Conservation (phyloP, 768 basidiomycete species). For the Peribolospora baueri region DNA sequence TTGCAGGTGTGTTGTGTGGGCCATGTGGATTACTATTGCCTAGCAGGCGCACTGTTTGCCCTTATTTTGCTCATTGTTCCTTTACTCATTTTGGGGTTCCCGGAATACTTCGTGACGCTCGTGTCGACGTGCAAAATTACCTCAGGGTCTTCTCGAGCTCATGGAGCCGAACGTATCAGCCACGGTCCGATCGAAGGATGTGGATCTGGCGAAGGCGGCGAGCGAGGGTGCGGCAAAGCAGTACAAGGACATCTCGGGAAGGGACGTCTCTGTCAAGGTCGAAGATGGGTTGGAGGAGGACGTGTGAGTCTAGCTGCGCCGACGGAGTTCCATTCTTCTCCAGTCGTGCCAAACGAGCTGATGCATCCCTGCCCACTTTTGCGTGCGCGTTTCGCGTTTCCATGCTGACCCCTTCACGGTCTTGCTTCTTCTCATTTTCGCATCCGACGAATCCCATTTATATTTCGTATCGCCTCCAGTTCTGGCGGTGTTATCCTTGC, state of each 20-base stretch:
- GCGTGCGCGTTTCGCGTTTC: too few species aligned
- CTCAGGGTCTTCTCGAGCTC: constrained; percentile 46
- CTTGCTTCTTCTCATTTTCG: background rate
- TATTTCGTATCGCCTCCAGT: constrained; percentile 21
- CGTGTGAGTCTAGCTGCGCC: constrained; percentile 27
- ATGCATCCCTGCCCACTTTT: too few species aligned
- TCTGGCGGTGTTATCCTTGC: constrained; percentile 65
- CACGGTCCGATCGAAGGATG: constrained; percentile 42
- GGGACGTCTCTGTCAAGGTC: constrained; percentile 34
- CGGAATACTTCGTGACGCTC: background rate
- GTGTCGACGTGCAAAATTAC: background rate
- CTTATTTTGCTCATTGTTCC: background rate
- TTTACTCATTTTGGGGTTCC: background rate
- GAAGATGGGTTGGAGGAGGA: constrained; percentile 41
- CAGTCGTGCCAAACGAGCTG: too few species aligned
- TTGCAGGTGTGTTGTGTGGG: constrained; percentile 31
- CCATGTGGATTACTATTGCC: background rate
- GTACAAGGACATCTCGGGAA: constrained; percentile 59
- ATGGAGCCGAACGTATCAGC: constrained; percentile 51
- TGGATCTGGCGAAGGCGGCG: constrained; percentile 35
- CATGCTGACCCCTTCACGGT: too few species aligned
- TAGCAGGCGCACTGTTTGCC: too few species aligned
- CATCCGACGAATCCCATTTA: too few species aligned
- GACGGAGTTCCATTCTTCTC: background rate
- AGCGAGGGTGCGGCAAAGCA: constrained; percentile 35